Percentiles rank a stretch among this genome's conserved stretches.
Conservation (phyloP, 2,329 filamentous ascomycete species). For the Dendrostoma leiphaemia region DNA sequence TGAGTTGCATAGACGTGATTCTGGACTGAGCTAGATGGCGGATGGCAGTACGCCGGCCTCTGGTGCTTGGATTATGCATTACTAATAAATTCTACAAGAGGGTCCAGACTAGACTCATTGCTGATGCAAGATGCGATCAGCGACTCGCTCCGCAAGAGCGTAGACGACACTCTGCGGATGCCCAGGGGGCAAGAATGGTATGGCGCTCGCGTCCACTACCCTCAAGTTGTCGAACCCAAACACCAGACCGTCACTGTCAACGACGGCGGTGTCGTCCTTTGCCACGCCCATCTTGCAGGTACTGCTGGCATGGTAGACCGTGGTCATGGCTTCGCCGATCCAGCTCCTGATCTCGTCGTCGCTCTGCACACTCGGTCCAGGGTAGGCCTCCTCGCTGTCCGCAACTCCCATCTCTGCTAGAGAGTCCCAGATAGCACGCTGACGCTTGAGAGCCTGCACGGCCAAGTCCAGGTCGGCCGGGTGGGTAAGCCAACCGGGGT, state of each 20-base stretch:
- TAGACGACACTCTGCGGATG: slow-evolving; percentile 51
- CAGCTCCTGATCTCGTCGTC: slow-evolving; percentile 22
- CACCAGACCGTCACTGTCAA: slow-evolving; percentile 40
- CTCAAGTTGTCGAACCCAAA: slow-evolving; percentile 44
- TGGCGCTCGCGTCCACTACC: slow-evolving; percentile 45
- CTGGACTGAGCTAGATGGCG: too few species aligned
- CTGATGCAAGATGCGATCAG: slow-evolving; percentile 25
- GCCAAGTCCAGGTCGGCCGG: slow-evolving; percentile 11
- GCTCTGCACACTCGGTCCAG: slow-evolving; percentile 27
- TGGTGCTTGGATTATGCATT: too few species aligned
- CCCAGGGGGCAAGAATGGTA: slow-evolving; percentile 45
- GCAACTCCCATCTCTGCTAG: slow-evolving; percentile 13
- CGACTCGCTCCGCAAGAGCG: slow-evolving; percentile 46
- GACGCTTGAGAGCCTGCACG: slow-evolving; percentile 25
- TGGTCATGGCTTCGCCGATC: slow-evolving; percentile 25
- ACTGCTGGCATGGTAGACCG: slow-evolving; percentile 33
- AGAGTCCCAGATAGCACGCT: slow-evolving; percentile 18
- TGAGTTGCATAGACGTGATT: too few species aligned
- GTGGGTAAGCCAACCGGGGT: slow-evolving; percentile 34
- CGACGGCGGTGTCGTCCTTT: slow-evolving; percentile 38
- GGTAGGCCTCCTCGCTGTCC: slow-evolving; percentile 32
- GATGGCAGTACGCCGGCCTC: too few species aligned
- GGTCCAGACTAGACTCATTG: too few species aligned
- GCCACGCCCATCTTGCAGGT: slow-evolving; percentile 43
- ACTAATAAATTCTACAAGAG: too few species aligned